Base-by-base conservation (phyloP, 73 alveolate genomes). In the Stentor roeselii region DNA sequence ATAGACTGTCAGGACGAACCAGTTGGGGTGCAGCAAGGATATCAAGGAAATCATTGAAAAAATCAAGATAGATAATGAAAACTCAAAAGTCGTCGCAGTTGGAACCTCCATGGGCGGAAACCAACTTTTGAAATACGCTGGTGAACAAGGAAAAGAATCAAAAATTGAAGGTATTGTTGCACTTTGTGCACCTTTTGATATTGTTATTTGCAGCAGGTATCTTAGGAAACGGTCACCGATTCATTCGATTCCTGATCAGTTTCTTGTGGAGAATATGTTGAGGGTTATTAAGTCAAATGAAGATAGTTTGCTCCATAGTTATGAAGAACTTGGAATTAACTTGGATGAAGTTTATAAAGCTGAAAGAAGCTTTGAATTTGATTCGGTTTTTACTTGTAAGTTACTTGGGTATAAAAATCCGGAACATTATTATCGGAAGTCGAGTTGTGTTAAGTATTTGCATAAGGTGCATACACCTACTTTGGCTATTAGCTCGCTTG, bases 81-180 rank as follows among this genome's bases (percentile, higher is more conserved):
- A 34, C 21, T 21, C 36, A n/a, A n/a, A 15, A 39, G n/a, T 76
- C 11, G 84, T 76, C 39, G 84, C 41, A 39, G 11, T 76, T 15
- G 84, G 84, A 34, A 76, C 84, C 39, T 76, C 84, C n/a, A 41
- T 76, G 84, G 84, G 84, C 39, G 84, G 84, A 76, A 76, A 76
- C 3, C 30, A 27, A 39, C 21, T 76, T 31, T 67, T 76, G 21
- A 76, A 76, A 76, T 76, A 76, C 39, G 84, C 84, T 36, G 84
- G 84, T 6, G 60, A 39, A 40, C 30, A 15, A 14, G 84, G 84
- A 1, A 41, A 76, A 15, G 74, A 76, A 6, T 76, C 60, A 1
- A 14, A 14, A 41, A 14, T 76, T 21, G 39, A 76, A 2, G 84
- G 82, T 1, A 37, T 76, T 39, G 42, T 35, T 11, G 84, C 59